A percentile compares a stretch with the other conserved stretches of the same genome.
These are phyloP conservation scores for Psilocybe cubensis DNA, from an alignment of 768 basidiomycete species.

Conservation along the genomic window DNA sequence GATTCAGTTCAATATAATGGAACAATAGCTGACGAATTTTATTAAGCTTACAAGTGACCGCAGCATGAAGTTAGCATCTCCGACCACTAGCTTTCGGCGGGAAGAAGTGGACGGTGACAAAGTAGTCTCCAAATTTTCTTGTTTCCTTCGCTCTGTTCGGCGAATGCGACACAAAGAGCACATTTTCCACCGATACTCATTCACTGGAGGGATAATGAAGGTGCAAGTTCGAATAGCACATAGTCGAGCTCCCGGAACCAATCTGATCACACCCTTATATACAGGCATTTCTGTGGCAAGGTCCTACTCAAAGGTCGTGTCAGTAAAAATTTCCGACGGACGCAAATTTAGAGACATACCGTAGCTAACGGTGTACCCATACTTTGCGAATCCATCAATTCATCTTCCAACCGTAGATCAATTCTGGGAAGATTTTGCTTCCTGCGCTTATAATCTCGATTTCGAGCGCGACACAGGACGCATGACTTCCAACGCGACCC, in stretches of 20 bases:
- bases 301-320: constrained; percentile 6
- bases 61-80: background rate
- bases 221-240: constrained; percentile 39
- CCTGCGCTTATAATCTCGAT: constrained; percentile 37
- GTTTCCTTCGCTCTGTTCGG: constrained; percentile 17
- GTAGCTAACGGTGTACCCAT: constrained; percentile 11
- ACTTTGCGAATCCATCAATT: constrained; percentile 13
- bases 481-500: constrained; percentile 47
- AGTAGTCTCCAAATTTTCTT: constrained; percentile 3
- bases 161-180: constrained; percentile 42
- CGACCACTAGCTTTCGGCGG: background rate
- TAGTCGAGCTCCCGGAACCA: constrained; percentile 37
- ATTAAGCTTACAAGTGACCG: constrained; percentile 4
- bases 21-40: background rate
- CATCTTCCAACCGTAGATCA: constrained; percentile 24
- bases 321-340: background rate
- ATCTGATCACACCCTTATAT: constrained; percentile 5
- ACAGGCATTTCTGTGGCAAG: constrained; percentile 3
- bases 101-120: background rate
- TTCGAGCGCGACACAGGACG: constrained; percentile 40
- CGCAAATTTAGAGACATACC: constrained; percentile 1
- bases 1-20: background rate
- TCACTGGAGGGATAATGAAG: constrained; percentile 35
- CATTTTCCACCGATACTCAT: constrained; percentile 43
- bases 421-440: constrained; percentile 30